A percentile compares a stretch with the other conserved stretches of the same genome.
phyloP scores from a whole-genome alignment of 257 asterid species.

The Solanum stenotomum region DNA sequence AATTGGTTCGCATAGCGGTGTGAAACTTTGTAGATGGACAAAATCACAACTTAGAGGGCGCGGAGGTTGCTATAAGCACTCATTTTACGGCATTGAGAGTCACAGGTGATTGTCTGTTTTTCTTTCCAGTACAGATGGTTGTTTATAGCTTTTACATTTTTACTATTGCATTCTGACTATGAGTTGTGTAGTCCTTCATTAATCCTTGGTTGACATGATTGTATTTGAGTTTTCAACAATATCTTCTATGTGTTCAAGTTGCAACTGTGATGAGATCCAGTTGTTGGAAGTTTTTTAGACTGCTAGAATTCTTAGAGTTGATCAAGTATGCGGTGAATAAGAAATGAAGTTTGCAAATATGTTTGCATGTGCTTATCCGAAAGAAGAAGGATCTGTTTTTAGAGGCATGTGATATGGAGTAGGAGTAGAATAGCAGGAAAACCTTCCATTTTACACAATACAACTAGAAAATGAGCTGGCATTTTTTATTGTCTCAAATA shows the following conservation, averaged over 20 bases:
- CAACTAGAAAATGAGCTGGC: not conserved
- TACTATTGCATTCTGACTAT: not conserved
- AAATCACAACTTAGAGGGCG: conserved; percentile 98
- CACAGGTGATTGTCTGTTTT: conserved; percentile 53
- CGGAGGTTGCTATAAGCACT: conserved; percentile 97
- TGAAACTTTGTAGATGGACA: conserved; percentile 97
- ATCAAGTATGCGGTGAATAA: not conserved
- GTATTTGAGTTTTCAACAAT: not conserved
- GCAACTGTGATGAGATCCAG: not conserved
- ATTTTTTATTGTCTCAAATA: not conserved
- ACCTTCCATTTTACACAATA: not conserved
- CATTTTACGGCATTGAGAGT: conserved; percentile 91
- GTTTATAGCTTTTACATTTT: conserved; percentile 10
- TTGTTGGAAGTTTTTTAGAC: not conserved
- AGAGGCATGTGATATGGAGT: not conserved
- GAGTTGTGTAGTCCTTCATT: not conserved
- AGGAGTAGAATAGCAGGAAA: not conserved
- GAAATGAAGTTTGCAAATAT: not conserved
- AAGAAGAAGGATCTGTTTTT: not conserved
- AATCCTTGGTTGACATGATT: not conserved
- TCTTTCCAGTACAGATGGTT: conserved; percentile 36
- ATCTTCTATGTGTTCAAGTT: not conserved
- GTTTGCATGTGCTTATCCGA: not conserved
- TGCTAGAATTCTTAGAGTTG: not conserved
- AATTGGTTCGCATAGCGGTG: conserved; percentile 97